Base-by-base conservation (phyloP, 208 protist genomes). In the Angomonas ambiguus region DNA sequence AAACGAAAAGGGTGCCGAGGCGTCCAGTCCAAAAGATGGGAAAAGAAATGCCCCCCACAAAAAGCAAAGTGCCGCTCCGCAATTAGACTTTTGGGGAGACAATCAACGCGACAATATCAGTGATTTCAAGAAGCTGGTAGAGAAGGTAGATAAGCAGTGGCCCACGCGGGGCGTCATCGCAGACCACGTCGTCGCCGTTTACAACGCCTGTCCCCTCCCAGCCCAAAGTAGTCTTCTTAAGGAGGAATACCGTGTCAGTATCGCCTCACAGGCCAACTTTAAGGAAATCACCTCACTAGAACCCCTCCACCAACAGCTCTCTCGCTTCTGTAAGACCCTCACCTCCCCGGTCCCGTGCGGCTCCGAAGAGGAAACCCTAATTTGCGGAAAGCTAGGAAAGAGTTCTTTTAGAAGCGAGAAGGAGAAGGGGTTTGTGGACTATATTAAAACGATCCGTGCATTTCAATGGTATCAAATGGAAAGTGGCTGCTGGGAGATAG, bases 1-100 rank as follows among this genome's bases (percentile, higher is more conserved):
- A 2, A 28, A 22, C 11, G 63, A 69, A 11, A 30, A 24, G n/a
- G 63, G 66, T 56, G 20, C n/a, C 55, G 35, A 30, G 25, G 42
- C 38, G 33, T 45, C 41, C 18, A 42, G 5, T 2, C 27, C 16
- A 2, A 57, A 13, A 42, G 64, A 74, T 5, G 28, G n/a, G 35
- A 55, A 56, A 13, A 68, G 60, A 22, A 34, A 63, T 10, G 48
- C 2, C 8, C n/a, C 24, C 18, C 22, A 38, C 33, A 51, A 58
- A 32, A 30, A 10, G 25, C 20, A 55, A 24, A 32, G 25, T 0
- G 13, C 0, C 18, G 41, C 25, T 32, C 33, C 28, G 10, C 11
- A n/a, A 25, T 61, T 49, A 0, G 86, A 90, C 31, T 56, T 89
- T 11, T 91, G 88, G 85, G 60, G 64, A 11, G 69, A 76, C 3